Evolutionary conservation across 1,284 basidiomycete genomes (phyloP), one percentile per base, ranked within the genome.

Genomic region (Ceratobasidium sp.): DNA sequence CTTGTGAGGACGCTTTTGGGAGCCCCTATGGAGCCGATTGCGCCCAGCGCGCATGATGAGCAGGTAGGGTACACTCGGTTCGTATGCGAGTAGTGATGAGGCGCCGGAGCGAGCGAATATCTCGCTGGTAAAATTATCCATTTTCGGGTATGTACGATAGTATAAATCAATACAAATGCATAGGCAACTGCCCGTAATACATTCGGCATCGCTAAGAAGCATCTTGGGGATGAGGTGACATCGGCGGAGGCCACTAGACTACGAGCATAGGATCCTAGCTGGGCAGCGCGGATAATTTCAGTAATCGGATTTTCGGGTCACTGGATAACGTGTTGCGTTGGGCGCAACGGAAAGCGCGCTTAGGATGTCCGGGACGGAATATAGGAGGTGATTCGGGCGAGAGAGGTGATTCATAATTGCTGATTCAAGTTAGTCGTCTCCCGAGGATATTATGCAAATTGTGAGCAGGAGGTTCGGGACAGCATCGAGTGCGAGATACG

Each of bases 241-340:
- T 69, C 66, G 66, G 66, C 66, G 66, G 66, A 69, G 41, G 47
- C n/a, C 57, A 22, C n/a, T 62, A 41, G 36, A n/a, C 57, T 36
- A 33, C 66, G 36, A 54, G 64, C 47, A 36, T 36, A 19, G 22
- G 63, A n/a, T 19, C 24, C 4, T 33, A 45, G 66, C 51, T 54
- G 51, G 33, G 24, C 19, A n/a, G 66, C 36, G 8, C 24, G 64
- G 51, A 56, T 60, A n/a, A 60, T 60, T 60, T 60, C n/a, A 56
- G 66, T 56, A 69, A 44, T 69, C 51, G 36, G 66, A 56, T 69
- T 67, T 69, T 69, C 66, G 66, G 66, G 63, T 19, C 14, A 24
- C 1, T 45, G 50, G 65, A 44, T 27, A 69, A 57, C 66, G 66
- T 69, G 66, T 69, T 56, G 36, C 66, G 41, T 31, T 44, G 44